Percentiles rank a stretch among this genome's conserved stretches.
Conservation (phyloP, 345 rosid genomes). For the Populus pruinosa region DNA sequence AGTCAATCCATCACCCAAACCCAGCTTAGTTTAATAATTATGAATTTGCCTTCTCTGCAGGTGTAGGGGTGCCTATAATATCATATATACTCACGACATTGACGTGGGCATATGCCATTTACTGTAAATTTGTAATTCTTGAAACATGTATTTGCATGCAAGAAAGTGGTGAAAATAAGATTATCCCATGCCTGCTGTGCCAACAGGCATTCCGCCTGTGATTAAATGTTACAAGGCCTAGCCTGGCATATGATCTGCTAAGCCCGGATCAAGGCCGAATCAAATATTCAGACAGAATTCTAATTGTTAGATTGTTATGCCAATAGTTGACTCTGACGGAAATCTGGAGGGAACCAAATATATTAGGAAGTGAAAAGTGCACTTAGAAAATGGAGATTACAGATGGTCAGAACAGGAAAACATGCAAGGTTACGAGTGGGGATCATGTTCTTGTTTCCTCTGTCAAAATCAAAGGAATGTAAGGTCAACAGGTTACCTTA, state of each 20-base stretch:
- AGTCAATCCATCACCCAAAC: too few relatives aligned
- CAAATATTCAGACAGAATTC: neutral
- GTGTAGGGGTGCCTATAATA: neutral
- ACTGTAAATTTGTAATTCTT: neutral
- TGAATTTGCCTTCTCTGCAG: too few relatives aligned
- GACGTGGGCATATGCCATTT: neutral
- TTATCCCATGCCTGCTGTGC: too few relatives aligned
- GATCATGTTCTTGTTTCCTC: slow-evolving; percentile 1
- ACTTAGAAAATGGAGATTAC: neutral
- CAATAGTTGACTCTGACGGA: neutral
- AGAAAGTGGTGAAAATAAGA: too few relatives aligned
- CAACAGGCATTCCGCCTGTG: too few relatives aligned
- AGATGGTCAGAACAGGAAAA: neutral
- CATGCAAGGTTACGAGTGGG: neutral
- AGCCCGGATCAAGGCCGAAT: too few relatives aligned
- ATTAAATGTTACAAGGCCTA: too few relatives aligned
- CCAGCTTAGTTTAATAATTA: too few relatives aligned
- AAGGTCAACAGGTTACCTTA: neutral
- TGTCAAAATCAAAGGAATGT: neutral
- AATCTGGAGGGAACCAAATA: neutral
- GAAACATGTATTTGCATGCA: too few relatives aligned
- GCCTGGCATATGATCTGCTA: too few relatives aligned
- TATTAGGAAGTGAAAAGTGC: neutral
- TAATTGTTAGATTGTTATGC: neutral
- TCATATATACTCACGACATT: neutral